phyloP scores from a whole-genome alignment of 192 early-diverging fungal species.

The Linnemannia elongata region DNA sequence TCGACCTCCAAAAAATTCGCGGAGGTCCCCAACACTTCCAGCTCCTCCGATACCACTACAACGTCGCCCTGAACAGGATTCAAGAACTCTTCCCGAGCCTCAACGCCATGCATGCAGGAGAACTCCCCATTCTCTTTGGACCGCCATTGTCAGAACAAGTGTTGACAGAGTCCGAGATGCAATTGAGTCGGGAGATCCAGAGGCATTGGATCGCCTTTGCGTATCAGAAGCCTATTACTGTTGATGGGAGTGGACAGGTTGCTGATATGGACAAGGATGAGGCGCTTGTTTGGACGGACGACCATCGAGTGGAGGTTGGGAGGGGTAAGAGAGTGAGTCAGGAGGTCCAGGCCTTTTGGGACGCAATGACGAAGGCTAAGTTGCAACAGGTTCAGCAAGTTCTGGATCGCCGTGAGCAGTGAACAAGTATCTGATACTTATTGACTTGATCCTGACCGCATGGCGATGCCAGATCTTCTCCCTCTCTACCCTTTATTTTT shows the following conservation, averaged over 20 bases:
- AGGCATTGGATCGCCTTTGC: conserved; percentile 34
- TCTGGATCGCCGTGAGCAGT: not conserved
- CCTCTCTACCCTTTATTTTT: too few relatives aligned
- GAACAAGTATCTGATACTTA: not conserved
- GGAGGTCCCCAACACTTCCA: not conserved
- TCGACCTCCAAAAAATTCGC: not conserved
- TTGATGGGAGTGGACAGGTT: not conserved
- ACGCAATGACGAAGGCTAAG: not conserved
- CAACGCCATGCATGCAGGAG: conserved; percentile 30
- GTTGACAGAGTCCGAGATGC: conserved; percentile 8
- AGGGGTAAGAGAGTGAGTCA: not conserved
- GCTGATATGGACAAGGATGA: not conserved
- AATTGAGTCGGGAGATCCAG: conserved; percentile 28
- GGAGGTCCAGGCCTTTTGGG: not conserved
- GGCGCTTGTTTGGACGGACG: not conserved
- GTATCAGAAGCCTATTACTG: not conserved
- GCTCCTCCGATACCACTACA: conserved; percentile 12
- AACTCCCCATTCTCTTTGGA: conserved; percentile 28
- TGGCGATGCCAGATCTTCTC: not conserved
- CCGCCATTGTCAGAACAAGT: conserved; percentile 4
- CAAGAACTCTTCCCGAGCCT: not conserved
- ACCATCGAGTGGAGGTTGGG: conserved; percentile 3
- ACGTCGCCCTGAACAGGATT: conserved; percentile 5
- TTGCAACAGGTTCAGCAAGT: not conserved
- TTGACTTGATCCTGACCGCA: too few relatives aligned